phyloP scores from a whole-genome alignment of 352 stramenopile species.

The Pythium pyrilobum region DNA sequence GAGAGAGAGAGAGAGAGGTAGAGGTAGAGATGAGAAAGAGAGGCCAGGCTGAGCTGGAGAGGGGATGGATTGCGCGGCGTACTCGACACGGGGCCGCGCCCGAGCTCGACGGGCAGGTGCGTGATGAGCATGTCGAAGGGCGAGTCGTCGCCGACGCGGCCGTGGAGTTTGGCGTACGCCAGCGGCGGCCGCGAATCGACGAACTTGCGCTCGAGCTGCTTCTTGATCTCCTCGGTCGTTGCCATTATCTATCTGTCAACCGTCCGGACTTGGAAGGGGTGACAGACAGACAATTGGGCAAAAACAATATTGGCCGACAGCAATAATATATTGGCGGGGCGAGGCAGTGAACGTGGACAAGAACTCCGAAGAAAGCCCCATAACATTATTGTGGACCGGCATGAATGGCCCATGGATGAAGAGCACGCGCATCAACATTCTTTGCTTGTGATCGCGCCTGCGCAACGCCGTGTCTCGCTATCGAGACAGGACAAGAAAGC shows the following conservation, averaged over 20 bases:
- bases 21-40: background rate
- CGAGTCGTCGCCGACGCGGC: conserved; percentile 49
- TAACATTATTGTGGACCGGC: too few species aligned
- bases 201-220: conserved; percentile 75
- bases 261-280: background rate
- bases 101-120: conserved; percentile 67
- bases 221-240: conserved; percentile 58
- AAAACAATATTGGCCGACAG: background rate
- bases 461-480: too few species aligned
- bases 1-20: conserved; percentile 2
- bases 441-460: too few species aligned
- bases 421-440: too few species aligned
- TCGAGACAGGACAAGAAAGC: too few species aligned
- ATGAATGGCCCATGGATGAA: too few species aligned
- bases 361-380: too few species aligned
- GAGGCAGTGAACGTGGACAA: background rate
- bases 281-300: background rate
- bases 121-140: conserved; percentile 77
- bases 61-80: too few species aligned
- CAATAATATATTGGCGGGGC: background rate
- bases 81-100: conserved; percentile 46
- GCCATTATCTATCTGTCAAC: conserved; percentile 17
- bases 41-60: too few species aligned
- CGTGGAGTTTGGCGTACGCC: conserved; percentile 73
- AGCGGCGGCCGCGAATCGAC: conserved; percentile 68